Base-by-base conservation (phyloP, 164 flowering plant genomes). In the Santalum album region DNA sequence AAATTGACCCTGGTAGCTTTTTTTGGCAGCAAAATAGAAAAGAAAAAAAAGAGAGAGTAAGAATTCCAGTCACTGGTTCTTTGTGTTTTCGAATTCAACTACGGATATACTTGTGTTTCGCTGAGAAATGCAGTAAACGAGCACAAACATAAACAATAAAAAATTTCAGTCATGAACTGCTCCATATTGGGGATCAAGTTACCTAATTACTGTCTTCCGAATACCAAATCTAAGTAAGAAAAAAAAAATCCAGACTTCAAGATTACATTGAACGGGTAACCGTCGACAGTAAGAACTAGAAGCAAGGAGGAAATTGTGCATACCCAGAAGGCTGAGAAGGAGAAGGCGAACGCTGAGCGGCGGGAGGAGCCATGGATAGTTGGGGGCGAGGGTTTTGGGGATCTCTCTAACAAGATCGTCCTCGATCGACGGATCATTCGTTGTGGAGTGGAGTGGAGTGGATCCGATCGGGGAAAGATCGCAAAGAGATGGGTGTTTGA, bases 321-420 rank as follows among this genome's bases (percentile, higher is more conserved):
- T 78, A 88, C 96, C 98, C 95, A 20, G 96, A 88, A 2, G 98
- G 95, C 51, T 91, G 96, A 58, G 96, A 86, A 38, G 96, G 90
- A 4, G 98, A 85, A 3, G 84, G 67, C 38, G 84, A 73, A 62
- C 80, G 78, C 20, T 67, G 72, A 24, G 76, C 69, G 44, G 78
- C 66, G 25, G 82, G 84, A 56, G 82, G 87, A 65, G 84, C 78
- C 87, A 81, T 81, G 34, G 69, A 46, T 27, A 26, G 21, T 24
- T 12, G 27, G 27, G 35, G 32, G 46, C 16, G 12, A 1, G 20
- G 25, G 24, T n/a, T 45, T 20, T 21, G 49, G 3, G 49, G 14
- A 20, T 22, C 15, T 21, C 21, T 6, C 16, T 1, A 9, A 9
- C 7, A 42, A n/a, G 49, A 45, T 45, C 49, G 24, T 20, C 24